Evolutionary conservation across 148 eudicot species (phyloP), one percentile per base, ranked within the genome.

Genomic region (Pouteria glomerata): DNA sequence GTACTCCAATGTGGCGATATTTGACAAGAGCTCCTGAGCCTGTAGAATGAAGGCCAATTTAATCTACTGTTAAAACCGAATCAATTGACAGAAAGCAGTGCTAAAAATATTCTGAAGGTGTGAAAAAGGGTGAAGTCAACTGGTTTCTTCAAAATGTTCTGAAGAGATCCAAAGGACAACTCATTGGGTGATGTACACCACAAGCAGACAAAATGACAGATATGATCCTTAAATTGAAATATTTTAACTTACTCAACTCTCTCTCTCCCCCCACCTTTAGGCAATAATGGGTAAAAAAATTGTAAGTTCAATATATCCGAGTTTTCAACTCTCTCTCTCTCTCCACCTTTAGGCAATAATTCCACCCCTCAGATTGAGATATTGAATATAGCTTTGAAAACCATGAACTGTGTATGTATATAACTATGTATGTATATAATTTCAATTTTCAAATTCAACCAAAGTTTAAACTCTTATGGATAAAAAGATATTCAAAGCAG

Each of bases 21-120:
- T 61, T 26, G 67, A 72, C 66, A 72, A 60, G 29, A 72, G 66
- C 56, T 72, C 74, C 67, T 60, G 74, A 72, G 58, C 67, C 67
- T 60, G 57, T 45, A 57, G 63, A 70, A 70, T 41, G 29, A 42
- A 18, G 29, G 39, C 70, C 45, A 69, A 57, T 56, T 50, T 39
- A 57, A 70, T 8, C 31, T 58, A 29, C 14, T 41, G 57, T 35
- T 39, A 14, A 16, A 31, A 23, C 47, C 3, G 29, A 67, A 50
- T 48, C 1, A 57, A 42, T 55, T 30, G 37, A 18, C 47, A 16
- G 45, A 44, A 57, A 45, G 8, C 34, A 45, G 33, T 23, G 26
- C 2, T 35, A 65, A 48, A 65, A 16, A 26, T 13, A 8, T 23
- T 23, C 18, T 0, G 4, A 65, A 6, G 47, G n/a, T n/a, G n/a